Base-by-base conservation (phyloP, 1,284 basidiomycete species). In the Rhodotorula sp. region DNA sequence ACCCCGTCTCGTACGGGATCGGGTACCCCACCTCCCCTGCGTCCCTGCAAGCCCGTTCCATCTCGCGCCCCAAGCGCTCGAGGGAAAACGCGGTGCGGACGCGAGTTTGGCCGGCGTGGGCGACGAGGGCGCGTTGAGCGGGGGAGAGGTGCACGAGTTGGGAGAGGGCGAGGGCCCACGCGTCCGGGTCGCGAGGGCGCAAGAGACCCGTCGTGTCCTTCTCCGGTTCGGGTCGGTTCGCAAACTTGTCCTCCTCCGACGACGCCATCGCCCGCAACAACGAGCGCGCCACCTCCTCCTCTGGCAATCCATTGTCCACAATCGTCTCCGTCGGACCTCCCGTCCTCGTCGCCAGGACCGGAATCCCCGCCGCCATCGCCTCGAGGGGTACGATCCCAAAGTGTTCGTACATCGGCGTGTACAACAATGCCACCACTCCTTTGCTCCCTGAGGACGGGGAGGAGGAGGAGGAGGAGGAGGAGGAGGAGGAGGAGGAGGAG, bases 371-470 rank as follows among this genome's bases (percentile, higher is more conserved):
- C 3, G 89, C 87, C 93, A 98, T 97, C 0, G 89, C 95, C 81
- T 99, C 97, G 8, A 98, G 87, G 0, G 96, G 96, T 0, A 91
- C 95, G 77, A 99, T 98, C 3, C 96, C 96, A 80, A 99, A 97
- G 81, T 99, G 96, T 80, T 99, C 96, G 81, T 97, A 95, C 3
- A 87, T 85, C 0, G 97, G 96, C 0, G 97, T 99, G 81, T 99
- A 99, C 5, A 98, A 85, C 0, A 99, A 84, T 0, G 87, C 90
- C 16, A 87, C 82, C 0, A 91, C 92, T 26, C 43, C 3, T 85
- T 29, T 29, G 29, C 29, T 74, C 34, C 34, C 34, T 5, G 34
- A 39, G 34, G 34, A 39, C n/a, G n/a, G n/a, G 34, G 34, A 39
- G 14, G 72, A 58, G 0, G 87, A 80, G 1, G 87, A 85, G 21